A percentile compares a stretch with the other conserved stretches of the same genome.
Evolutionary conservation across 2,329 filamentous ascomycete species (phyloP).

Genomic region (Lojkania enalia): DNA sequence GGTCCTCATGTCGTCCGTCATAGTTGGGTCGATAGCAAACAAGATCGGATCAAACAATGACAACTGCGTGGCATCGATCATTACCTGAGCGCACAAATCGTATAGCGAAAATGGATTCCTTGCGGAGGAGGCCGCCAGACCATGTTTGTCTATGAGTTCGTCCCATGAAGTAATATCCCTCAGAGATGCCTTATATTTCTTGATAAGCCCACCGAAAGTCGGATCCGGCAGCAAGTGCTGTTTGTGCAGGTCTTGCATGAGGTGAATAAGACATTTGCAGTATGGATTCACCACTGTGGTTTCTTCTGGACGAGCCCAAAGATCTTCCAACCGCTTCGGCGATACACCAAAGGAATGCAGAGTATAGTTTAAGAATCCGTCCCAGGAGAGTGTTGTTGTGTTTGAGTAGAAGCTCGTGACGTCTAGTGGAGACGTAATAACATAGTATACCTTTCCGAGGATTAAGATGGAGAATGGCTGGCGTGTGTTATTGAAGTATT

Average conservation of each 20-base stretch:
- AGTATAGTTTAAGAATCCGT: slow-evolving; percentile 1
- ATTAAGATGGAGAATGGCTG: slow-evolving; percentile 4
- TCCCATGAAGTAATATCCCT: too few relatives aligned
- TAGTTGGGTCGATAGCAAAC: neutral
- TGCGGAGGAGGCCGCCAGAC: too few relatives aligned
- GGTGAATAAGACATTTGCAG: neutral
- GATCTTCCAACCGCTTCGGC: too few relatives aligned
- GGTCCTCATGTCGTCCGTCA: slow-evolving; percentile 1
- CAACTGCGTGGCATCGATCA: neutral
- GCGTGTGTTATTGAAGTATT: slow-evolving; percentile 3
- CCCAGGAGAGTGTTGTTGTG: slow-evolving; percentile 1
- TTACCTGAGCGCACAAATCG: slow-evolving; percentile 1
- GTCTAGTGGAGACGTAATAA: slow-evolving; percentile 1
- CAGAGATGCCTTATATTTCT: too few relatives aligned
- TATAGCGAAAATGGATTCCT: neutral
- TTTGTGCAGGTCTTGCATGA: neutral
- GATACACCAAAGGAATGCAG: slow-evolving; percentile 1
- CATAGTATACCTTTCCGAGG: neutral
- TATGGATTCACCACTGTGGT: too few relatives aligned
- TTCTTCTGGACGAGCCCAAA: too few relatives aligned
- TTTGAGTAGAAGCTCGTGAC: slow-evolving; percentile 1
- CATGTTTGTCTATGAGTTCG: too few relatives aligned
- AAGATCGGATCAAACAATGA: slow-evolving; percentile 3
- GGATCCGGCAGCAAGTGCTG: slow-evolving; percentile 1
- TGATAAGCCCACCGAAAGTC: neutral